Conservation (phyloP, 2,329 filamentous ascomycete genomes). For the Aureobasidium sp. region DNA sequence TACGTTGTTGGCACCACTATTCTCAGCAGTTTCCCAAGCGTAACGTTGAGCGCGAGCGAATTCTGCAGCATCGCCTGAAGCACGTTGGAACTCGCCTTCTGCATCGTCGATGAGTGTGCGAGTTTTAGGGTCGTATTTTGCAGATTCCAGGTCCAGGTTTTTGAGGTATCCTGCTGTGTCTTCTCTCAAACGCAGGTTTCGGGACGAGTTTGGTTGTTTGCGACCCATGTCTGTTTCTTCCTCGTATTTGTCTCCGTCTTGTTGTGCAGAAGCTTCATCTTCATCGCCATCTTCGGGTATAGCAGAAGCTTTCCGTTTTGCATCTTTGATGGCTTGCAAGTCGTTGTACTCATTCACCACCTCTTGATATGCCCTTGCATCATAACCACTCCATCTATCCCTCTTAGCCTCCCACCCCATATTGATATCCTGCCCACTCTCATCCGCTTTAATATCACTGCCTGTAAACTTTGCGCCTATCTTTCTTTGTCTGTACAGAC, state of each 20-base stretch:
- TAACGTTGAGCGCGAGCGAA: constrained; percentile 85
- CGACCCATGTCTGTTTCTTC: constrained; percentile 96
- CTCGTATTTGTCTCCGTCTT: constrained; percentile 62
- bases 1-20: constrained; percentile 64
- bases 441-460: constrained; percentile 87
- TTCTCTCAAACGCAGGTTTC: constrained; percentile 85
- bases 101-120: constrained; percentile 85
- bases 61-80: constrained; percentile 82
- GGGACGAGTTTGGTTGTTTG: constrained; percentile 81
- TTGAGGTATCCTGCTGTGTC: constrained; percentile 96
- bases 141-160: constrained; percentile 90
- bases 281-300: constrained; percentile 23
- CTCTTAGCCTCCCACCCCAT: constrained; percentile 96
- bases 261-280: constrained; percentile 36
- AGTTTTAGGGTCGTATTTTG: constrained; percentile 96
- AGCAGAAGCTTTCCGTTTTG: constrained; percentile 16
- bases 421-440: constrained; percentile 73
- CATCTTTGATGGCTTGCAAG: constrained; percentile 65
- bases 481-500: constrained; percentile 78
- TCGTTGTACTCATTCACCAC: constrained; percentile 85
- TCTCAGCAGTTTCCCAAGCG: constrained; percentile 93
- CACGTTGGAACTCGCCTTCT: constrained; percentile 84
- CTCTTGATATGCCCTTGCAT: constrained; percentile 71
- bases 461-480: constrained; percentile 88
- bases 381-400: constrained; percentile 98